phyloP scores from a whole-genome alignment of 176 grass and related monocot genomes.

The Ensete ventricosum region DNA sequence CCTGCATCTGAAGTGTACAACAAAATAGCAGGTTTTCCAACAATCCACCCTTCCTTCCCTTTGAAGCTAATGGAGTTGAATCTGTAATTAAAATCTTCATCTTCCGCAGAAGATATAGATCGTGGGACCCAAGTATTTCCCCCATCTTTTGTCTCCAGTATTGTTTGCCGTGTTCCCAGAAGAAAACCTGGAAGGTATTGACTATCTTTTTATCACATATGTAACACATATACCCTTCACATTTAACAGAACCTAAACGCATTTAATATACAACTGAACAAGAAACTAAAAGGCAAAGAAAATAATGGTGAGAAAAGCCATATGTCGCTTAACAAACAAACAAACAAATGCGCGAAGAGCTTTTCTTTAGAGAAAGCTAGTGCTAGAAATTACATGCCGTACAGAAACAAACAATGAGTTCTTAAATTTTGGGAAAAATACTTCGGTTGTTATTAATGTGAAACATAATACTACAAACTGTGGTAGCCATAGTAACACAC shows the following conservation, averaged over 20 bases:
- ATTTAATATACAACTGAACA: neutral
- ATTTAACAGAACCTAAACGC: neutral
- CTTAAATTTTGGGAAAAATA: too few relatives aligned
- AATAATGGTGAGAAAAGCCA: neutral
- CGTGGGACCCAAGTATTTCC: conserved; percentile 64
- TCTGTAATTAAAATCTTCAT: conserved; percentile 97
- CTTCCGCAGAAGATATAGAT: conserved; percentile 82
- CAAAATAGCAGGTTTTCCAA: conserved; percentile 88
- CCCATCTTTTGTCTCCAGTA: conserved; percentile 87
- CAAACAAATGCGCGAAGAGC: too few relatives aligned
- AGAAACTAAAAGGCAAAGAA: neutral
- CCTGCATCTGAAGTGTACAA: conserved; percentile 74
- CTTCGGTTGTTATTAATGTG: too few relatives aligned
- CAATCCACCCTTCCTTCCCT: conserved; percentile 92
- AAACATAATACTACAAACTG: too few relatives aligned
- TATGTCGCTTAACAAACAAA: too few relatives aligned
- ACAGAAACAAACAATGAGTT: too few relatives aligned
- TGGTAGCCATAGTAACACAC: too few relatives aligned
- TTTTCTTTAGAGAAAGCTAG: too few relatives aligned
- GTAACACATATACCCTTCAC: neutral
- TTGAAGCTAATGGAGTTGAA: conserved; percentile 94
- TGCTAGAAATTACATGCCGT: too few relatives aligned
- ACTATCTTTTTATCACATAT: neutral
- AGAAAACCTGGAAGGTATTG: conserved; percentile 54
- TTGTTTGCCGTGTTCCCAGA: conserved; percentile 76